Evolutionary conservation across 805 yeast genomes (phyloP).

Genomic region (Wickerhamomyces strasburgensis): DNA sequence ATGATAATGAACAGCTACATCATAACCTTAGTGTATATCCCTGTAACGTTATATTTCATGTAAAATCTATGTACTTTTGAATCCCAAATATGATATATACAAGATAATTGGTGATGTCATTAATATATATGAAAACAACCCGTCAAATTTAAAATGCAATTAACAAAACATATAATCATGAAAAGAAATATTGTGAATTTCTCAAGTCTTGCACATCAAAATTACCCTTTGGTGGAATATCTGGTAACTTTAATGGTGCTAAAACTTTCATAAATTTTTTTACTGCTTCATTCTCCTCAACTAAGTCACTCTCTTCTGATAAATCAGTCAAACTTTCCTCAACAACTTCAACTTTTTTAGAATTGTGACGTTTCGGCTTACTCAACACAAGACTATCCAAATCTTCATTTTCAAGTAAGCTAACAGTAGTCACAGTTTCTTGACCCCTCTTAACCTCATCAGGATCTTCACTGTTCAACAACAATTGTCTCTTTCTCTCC

Average conservation of each 20-base stretch:
- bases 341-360: constrained; percentile 22
- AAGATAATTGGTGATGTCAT: too few relatives aligned
- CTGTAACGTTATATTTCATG: too few relatives aligned
- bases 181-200: constrained; percentile 76
- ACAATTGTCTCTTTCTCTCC: constrained; percentile 58
- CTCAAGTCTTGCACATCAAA: constrained; percentile 73
- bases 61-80: too few relatives aligned
- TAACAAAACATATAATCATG: too few relatives aligned
- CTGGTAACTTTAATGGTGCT: constrained; percentile 67
- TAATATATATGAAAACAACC: too few relatives aligned
- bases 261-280: constrained; percentile 33
- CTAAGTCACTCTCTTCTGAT: constrained; percentile 7
- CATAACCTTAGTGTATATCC: too few relatives aligned
- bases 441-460: constrained; percentile 44
- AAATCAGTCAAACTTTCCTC: constrained; percentile 12
- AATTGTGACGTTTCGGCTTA: constrained; percentile 5
- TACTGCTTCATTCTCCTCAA: constrained; percentile 12
- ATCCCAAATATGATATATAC: too few relatives aligned
- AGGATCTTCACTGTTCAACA: constrained; percentile 49
- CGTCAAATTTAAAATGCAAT: too few relatives aligned
- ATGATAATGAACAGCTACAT: too few relatives aligned
- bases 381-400: constrained; percentile 11
- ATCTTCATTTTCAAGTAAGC: constrained; percentile 36
- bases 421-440: constrained; percentile 64
- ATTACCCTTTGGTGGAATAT: constrained; percentile 73